Evolutionary conservation across 257 asterid genomes (phyloP), one percentile per base, ranked within the genome.

Genomic region (Plectranthus barbatus): DNA sequence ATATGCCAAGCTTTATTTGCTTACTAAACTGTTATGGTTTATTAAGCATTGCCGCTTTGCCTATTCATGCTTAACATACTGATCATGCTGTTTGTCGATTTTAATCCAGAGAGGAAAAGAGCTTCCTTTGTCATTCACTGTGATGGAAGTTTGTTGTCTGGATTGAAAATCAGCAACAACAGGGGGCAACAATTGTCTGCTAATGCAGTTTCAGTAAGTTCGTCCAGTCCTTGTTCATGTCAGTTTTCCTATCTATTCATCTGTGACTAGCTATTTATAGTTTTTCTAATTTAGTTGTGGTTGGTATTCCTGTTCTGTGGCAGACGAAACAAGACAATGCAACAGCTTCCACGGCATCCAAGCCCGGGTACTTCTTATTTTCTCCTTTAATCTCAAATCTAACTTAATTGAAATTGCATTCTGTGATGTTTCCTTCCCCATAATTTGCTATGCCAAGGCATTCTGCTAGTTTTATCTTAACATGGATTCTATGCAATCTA

Each of bases 121-220:
- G 31, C 31, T 26, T 26, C 31, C 31, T 26, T 26, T 26, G 31
- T 26, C 2, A 26, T 26, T 26, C 31, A 26, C 3, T 26, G 31
- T 5, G 31, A 26, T 26, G 85, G 83, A 69, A 74, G 66, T 51
- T 55, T 72, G 68, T 57, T 51, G 51, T 64, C 55, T 64, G 75
- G 77, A 55, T 74, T 64, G 71, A 78, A 68, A 69, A 57, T 48
- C 20, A 57, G 47, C 12, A 72, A 40, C 6, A 65, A 62, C 49
- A 67, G 86, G 73, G 72, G 73, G 12, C 31, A 56, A 9, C 68
- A 62, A 24, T 62, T 79, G 60, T 61, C 78, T 50, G 20, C 84
- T 39, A 78, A 72, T 75, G 91, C 91, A 23, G 86, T 81, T 56
- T 74, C 82, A 47, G 95, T 86, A 73, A 72, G 84, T 67, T 26